Conservation (phyloP, 208 protist species). For the Acanthamoeba quina region DNA sequence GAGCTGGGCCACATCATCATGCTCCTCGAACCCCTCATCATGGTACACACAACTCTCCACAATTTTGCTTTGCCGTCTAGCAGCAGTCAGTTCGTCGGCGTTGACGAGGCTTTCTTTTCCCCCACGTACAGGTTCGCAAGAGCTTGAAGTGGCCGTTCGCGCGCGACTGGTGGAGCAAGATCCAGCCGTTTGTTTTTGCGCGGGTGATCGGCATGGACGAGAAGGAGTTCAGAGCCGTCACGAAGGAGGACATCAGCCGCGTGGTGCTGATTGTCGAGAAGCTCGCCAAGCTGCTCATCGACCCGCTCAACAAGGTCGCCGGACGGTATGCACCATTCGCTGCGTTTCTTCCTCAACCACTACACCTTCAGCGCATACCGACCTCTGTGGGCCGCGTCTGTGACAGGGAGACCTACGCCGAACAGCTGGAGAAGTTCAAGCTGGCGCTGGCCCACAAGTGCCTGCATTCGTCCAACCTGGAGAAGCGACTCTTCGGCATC, state of each 20-base stretch:
- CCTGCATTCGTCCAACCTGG: constrained; percentile 24
- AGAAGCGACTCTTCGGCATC: constrained; percentile 59
- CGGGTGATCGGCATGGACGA: constrained; percentile 52
- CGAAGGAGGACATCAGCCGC: constrained; percentile 25
- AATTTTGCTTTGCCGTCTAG: background rate
- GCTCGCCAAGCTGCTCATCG: constrained; percentile 34
- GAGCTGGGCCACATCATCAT: constrained; percentile 7
- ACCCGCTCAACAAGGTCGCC: background rate
- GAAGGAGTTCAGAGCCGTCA: constrained; percentile 39
- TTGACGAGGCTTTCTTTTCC: background rate
- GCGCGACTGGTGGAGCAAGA: background rate
- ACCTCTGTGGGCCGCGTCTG: background rate
- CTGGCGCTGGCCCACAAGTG: constrained; percentile 58
- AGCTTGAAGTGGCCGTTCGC: constrained; percentile 11
- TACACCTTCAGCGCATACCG: background rate
- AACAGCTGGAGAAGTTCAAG: constrained; percentile 69
- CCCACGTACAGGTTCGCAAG: constrained; percentile 38
- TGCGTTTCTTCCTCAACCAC: too few species aligned
- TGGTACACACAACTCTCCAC: background rate
- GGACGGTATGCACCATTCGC: background rate
- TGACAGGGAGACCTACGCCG: background rate
- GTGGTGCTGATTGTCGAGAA: constrained; percentile 22
- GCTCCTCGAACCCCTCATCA: constrained; percentile 48
- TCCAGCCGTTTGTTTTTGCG: background rate
- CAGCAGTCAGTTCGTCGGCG: background rate